Evolutionary conservation across 1,139 yeast genomes (phyloP).

Genomic region (Groenewaldozyma sp.): DNA sequence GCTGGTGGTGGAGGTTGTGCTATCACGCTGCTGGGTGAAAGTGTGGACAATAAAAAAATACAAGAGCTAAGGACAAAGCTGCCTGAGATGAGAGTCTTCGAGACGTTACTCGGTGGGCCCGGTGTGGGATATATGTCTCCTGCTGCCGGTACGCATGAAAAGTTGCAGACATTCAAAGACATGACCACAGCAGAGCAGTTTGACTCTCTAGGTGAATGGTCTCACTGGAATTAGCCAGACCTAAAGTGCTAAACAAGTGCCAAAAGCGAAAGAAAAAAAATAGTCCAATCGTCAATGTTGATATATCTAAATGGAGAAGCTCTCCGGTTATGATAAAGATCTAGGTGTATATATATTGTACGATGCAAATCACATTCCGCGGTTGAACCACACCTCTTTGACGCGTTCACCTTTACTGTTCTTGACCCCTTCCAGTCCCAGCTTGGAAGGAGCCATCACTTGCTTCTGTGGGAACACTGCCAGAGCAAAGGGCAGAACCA

Average conservation of each 20-base stretch:
- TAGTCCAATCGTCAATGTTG: too few species aligned
- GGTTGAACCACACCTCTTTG: constrained; percentile 65
- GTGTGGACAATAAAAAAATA: constrained; percentile 31
- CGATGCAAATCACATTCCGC: constrained; percentile 59
- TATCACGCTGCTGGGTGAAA: constrained; percentile 63
- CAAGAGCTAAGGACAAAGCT: constrained; percentile 29
- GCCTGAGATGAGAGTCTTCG: constrained; percentile 64
- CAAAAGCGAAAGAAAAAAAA: too few species aligned
- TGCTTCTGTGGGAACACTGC: constrained; percentile 92
- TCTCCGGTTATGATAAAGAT: too few species aligned
- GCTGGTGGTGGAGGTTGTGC: constrained; percentile 99
- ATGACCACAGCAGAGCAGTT: constrained; percentile 1
- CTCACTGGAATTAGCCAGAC: constrained; percentile 4
- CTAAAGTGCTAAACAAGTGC: too few species aligned
- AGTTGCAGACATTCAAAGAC: constrained; percentile 1
- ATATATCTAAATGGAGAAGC: too few species aligned
- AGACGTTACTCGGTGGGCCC: constrained; percentile 77
- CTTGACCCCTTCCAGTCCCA: constrained; percentile 61
- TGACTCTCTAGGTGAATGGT: constrained; percentile 7
- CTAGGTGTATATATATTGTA: background rate
- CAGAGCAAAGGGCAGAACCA: constrained; percentile 86
- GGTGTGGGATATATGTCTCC: constrained; percentile 50
- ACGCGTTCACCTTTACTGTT: constrained; percentile 56
- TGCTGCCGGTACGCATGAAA: background rate
- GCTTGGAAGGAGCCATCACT: constrained; percentile 42